Evolutionary conservation across 805 yeast species (phyloP).

Genomic region (Monosporozyma servazzii): DNA sequence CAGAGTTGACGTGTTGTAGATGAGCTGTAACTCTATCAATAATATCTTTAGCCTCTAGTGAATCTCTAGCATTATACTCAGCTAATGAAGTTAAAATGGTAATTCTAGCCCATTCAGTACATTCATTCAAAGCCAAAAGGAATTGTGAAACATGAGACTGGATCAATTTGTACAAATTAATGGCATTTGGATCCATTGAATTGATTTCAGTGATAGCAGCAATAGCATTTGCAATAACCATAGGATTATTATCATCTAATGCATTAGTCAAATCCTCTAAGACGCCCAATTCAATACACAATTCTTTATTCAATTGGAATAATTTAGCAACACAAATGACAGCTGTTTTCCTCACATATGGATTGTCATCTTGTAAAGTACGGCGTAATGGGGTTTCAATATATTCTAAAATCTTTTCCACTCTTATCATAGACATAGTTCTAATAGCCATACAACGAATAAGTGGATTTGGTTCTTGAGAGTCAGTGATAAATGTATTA

Average conservation of each 20-base stretch:
- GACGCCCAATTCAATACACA: slow-evolving; percentile 84
- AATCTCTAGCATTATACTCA: slow-evolving; percentile 50
- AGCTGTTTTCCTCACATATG: slow-evolving; percentile 95
- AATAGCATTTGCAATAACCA: slow-evolving; percentile 94
- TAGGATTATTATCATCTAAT: slow-evolving; percentile 83
- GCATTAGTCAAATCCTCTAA: slow-evolving; percentile 55
- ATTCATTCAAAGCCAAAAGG: slow-evolving; percentile 81
- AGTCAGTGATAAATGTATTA: slow-evolving; percentile 89
- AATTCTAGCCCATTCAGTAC: slow-evolving; percentile 98
- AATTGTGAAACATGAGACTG: slow-evolving; percentile 46
- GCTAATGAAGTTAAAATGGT: slow-evolving; percentile 75
- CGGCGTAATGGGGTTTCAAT: slow-evolving; percentile 81
- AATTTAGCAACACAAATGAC: slow-evolving; percentile 94
- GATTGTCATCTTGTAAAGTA: slow-evolving; percentile 85
- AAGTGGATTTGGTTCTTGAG: slow-evolving; percentile 93
- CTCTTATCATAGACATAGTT: slow-evolving; percentile 97
- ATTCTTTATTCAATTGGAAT: slow-evolving; percentile 71
- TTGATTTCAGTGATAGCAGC: slow-evolving; percentile 78
- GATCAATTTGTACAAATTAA: slow-evolving; percentile 33
- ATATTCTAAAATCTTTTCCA: slow-evolving; percentile 90
- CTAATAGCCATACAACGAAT: slow-evolving; percentile 93
- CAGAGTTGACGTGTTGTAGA: slow-evolving; percentile 92
- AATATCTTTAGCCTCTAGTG: slow-evolving; percentile 69
- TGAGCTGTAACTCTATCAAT: slow-evolving; percentile 89
- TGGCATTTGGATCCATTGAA: slow-evolving; percentile 48